These are phyloP conservation scores for Lactarius vividus DNA, from an alignment of 768 basidiomycete species.

Conservation along the genomic window DNA sequence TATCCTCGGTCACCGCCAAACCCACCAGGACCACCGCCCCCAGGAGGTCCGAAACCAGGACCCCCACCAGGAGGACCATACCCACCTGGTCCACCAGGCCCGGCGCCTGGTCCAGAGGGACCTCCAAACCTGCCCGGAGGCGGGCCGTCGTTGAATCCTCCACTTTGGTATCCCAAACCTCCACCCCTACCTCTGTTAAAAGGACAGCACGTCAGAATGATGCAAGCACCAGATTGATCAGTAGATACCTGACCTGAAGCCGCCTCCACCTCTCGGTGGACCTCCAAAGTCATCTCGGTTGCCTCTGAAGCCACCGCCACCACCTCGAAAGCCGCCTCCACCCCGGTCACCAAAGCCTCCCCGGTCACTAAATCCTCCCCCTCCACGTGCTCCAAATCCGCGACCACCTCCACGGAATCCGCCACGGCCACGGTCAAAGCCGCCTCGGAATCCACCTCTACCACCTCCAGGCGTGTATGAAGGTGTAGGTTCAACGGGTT, in stretches of 20 bases:
- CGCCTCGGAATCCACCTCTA: conserved; percentile 39
- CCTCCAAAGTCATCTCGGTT: conserved; percentile 29
- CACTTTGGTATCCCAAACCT: conserved; percentile 28
- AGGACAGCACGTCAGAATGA: neutral
- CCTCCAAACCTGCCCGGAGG: conserved; percentile 42
- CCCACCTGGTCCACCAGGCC: conserved; percentile 44
- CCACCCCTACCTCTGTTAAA: conserved; percentile 26
- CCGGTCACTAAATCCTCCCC: conserved; percentile 35
- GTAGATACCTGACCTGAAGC: conserved; percentile 27
- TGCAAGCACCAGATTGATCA: neutral
- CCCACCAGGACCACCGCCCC: conserved; percentile 36
- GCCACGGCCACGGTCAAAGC: conserved; percentile 33
- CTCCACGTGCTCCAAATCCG: conserved; percentile 31
- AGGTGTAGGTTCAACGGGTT: conserved; percentile 54
- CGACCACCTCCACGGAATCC: conserved; percentile 34
- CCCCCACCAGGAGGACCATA: conserved; percentile 42
- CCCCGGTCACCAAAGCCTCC: conserved; percentile 32
- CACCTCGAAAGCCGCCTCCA: conserved; percentile 30
- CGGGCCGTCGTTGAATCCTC: conserved; percentile 34
- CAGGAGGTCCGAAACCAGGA: conserved; percentile 28
- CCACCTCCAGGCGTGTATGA: conserved; percentile 35
- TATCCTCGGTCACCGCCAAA: conserved; percentile 51
- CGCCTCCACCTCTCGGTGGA: conserved; percentile 32
- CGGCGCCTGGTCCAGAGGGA: conserved; percentile 40
- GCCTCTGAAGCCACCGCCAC: conserved; percentile 34